Conservation (phyloP, 805 yeast genomes). For the Suhomyces vadensis region DNA sequence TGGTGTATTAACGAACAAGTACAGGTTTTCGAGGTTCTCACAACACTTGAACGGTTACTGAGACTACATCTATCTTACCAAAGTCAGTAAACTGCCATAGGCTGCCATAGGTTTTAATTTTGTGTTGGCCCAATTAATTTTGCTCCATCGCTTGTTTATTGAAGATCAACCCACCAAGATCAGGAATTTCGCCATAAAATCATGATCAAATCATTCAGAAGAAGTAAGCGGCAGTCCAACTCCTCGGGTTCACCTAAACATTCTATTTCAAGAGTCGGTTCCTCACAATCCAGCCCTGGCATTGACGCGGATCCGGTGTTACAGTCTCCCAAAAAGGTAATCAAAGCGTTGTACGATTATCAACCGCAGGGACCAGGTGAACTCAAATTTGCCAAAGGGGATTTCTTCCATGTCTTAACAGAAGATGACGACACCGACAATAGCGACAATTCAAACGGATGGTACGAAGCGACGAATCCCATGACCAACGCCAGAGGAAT, state of each 20-base stretch:
- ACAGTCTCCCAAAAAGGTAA: conserved; percentile 75
- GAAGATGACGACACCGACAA: conserved; percentile 28
- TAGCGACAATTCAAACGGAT: conserved; percentile 59
- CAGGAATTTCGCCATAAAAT: background rate
- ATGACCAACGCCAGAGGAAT: conserved; percentile 72
- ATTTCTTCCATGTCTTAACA: conserved; percentile 73
- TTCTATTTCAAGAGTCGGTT: conserved; percentile 31
- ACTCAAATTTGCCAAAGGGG: conserved; percentile 75
- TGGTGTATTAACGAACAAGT: no score
- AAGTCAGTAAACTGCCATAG: no score
- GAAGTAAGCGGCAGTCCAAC: conserved; percentile 39
- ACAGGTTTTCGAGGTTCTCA: no score
- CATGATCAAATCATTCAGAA: conserved; percentile 46
- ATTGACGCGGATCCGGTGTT: conserved; percentile 23
- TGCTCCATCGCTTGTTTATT: background rate
- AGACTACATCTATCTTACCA: no score
- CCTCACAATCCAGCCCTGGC: conserved; percentile 14
- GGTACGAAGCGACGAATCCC: conserved; percentile 91
- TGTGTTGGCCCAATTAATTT: background rate
- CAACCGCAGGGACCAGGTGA: conserved; percentile 80
- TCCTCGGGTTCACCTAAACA: conserved; percentile 33
- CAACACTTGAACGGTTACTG: no score
- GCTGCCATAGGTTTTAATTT: no score
- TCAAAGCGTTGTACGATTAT: conserved; percentile 78
- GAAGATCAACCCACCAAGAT: background rate